Percentiles rank a stretch among this genome's conserved stretches.
Conservation (phyloP, 2,329 filamentous ascomycete species). For the Phaeophleospora eucalypticola region DNA sequence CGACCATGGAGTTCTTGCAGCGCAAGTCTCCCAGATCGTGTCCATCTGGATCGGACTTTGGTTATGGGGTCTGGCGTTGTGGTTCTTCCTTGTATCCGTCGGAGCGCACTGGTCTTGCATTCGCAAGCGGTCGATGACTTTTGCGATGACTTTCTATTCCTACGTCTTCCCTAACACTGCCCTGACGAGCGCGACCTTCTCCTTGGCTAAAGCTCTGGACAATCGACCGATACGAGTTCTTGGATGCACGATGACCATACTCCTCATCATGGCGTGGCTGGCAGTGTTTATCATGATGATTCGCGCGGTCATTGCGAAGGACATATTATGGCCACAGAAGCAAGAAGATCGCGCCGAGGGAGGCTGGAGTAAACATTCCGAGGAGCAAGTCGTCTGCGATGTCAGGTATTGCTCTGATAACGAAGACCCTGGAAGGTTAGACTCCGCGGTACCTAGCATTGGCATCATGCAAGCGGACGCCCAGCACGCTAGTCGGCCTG, state of each 20-base stretch:
- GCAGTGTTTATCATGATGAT: constrained; percentile 68
- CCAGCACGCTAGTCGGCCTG: background rate
- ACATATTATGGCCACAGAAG: constrained; percentile 74
- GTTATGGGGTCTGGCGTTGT: constrained; percentile 78
- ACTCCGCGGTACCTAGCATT: background rate
- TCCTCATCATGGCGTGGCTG: constrained; percentile 64
- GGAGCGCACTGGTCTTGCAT: constrained; percentile 69
- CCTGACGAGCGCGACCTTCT: constrained; percentile 61
- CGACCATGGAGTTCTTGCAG: constrained; percentile 50
- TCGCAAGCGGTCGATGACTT: constrained; percentile 59
- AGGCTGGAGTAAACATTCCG: constrained; percentile 42
- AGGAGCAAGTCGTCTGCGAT: constrained; percentile 3
- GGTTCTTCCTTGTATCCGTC: constrained; percentile 79
- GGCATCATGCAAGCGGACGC: background rate
- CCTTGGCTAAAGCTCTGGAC: constrained; percentile 55
- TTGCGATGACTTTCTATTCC: constrained; percentile 82
- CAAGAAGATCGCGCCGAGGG: constrained; percentile 62
- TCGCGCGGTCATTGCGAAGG: constrained; percentile 58
- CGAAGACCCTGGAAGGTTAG: background rate
- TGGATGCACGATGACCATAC: constrained; percentile 63
- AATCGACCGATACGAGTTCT: constrained; percentile 57
- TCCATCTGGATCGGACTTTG: constrained; percentile 66
- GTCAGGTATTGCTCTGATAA: background rate
- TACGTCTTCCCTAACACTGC: constrained; percentile 76
- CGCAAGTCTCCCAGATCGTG: constrained; percentile 51